A percentile compares a stretch with the other conserved stretches of the same genome.
Conservation (phyloP, 768 basidiomycete genomes). For the Lentinula edodes region DNA sequence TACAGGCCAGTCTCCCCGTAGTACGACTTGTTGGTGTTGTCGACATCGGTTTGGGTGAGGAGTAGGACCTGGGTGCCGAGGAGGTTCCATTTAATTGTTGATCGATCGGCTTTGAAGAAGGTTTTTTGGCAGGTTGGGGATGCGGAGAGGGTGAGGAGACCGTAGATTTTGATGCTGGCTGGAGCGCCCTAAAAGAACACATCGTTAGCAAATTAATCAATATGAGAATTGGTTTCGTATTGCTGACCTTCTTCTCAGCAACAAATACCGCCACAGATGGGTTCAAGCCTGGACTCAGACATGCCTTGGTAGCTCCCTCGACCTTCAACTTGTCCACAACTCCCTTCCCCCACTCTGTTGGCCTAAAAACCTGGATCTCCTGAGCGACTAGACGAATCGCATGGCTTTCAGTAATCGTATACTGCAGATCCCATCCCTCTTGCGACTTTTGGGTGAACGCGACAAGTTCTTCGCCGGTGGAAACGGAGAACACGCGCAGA, state of each 20-base stretch:
- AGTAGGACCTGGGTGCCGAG: slow-evolving; percentile 90
- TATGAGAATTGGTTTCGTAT: neutral
- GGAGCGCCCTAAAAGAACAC: slow-evolving; percentile 62
- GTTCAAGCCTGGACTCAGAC: slow-evolving; percentile 79
- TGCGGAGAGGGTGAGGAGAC: slow-evolving; percentile 53
- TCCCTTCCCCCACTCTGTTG: slow-evolving; percentile 75
- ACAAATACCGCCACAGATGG: slow-evolving; percentile 90
- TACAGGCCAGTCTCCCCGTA: slow-evolving; percentile 97
- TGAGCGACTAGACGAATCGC: slow-evolving; percentile 74
- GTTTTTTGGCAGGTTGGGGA: slow-evolving; percentile 80
- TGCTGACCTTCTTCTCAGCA: slow-evolving; percentile 82
- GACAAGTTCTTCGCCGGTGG: slow-evolving; percentile 81
- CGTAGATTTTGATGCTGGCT: slow-evolving; percentile 81
- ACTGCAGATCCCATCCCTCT: slow-evolving; percentile 90
- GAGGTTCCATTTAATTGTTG: slow-evolving; percentile 93
- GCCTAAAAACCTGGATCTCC: slow-evolving; percentile 81
- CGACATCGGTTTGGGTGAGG: slow-evolving; percentile 93
- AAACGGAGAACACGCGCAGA: slow-evolving; percentile 82
- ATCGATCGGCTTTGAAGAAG: slow-evolving; percentile 94
- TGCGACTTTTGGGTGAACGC: slow-evolving; percentile 87
- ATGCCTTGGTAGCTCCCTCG: slow-evolving; percentile 74
- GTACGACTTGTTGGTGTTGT: slow-evolving; percentile 95
- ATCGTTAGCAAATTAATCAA: neutral
- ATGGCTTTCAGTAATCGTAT: slow-evolving; percentile 84
- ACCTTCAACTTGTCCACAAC: slow-evolving; percentile 77